Base-by-base conservation (phyloP, 768 basidiomycete species). In the Brasilioporus rufonigricans region DNA sequence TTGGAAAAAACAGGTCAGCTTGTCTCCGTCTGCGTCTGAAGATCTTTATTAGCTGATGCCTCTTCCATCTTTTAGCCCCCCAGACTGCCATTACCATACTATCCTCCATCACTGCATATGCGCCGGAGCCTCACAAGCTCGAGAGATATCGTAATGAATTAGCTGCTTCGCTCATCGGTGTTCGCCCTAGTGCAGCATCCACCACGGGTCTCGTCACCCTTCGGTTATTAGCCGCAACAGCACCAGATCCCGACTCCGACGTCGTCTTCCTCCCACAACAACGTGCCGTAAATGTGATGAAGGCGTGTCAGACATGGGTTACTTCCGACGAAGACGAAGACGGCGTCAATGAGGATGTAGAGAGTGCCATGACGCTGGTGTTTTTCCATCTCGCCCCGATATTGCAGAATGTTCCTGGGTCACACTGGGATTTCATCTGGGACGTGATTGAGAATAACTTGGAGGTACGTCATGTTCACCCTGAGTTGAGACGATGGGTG, bases 381-480 rank as follows among this genome's bases (percentile, higher is more conserved):
- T 91, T 92, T 65, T 71, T 78, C 41, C 78, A 87, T 52, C 76
- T 98, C 2, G 91, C 85, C 2, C 94, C 95, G 3, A 87, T 98
- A 50, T 71, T 98, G 55, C 93, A 98, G 71, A 89, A 84, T 64
- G 78, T 96, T 2, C 76, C 84, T 14, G 97, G 96, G 0, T 75
- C 80, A 1, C 97, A 98, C 70, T 99, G 97, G 97, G 89, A 92
- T 46, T 81, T 94, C 32, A 83, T 94, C 5, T 95, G 91, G 67
- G 94, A 98, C 65, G 70, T 98, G 16, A 65, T 96, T 13, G 94
- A 96, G 69, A 89, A 78, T 55, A 91, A 90, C 62, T 76, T 98
- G 3, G 95, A 98, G 81, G 93, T 93, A 52, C 41, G 79, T 63
- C 16, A 24, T 16, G 7, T 27, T 33, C 52, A 7, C 18, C 26